A percentile compares a stretch with the other conserved stretches of the same genome.
These are phyloP conservation scores for Pterulicium gracile DNA, from an alignment of 1,284 basidiomycete genomes.

Conservation along the genomic window DNA sequence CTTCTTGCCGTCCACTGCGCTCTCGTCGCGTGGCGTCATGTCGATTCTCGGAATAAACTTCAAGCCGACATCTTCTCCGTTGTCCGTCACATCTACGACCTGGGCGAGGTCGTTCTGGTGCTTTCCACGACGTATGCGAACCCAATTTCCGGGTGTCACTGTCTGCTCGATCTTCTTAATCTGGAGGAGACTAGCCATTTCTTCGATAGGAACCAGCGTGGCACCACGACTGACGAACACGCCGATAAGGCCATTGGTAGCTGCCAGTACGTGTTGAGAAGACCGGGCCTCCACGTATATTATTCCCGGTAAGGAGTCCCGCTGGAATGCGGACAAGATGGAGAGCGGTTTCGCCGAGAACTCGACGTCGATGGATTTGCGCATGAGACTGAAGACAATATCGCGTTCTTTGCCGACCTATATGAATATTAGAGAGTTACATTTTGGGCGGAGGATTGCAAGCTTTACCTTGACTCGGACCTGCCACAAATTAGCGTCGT, in stretches of 20 bases:
- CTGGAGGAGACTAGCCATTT: conserved; percentile 94
- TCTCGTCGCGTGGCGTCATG: conserved; percentile 80
- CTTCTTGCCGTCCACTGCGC: conserved; percentile 53
- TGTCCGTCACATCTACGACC: conserved; percentile 88
- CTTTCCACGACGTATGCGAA: conserved; percentile 89
- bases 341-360: conserved; percentile 68
- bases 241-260: conserved; percentile 86
- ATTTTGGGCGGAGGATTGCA: neutral
- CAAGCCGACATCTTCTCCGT: conserved; percentile 88
- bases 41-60: conserved; percentile 97
- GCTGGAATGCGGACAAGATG: conserved; percentile 90
- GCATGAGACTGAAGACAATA: conserved; percentile 89
- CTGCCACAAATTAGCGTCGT: conserved; percentile 95
- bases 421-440: conserved; percentile 6
- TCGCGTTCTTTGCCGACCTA: conserved; percentile 88
- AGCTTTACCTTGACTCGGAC: conserved; percentile 83
- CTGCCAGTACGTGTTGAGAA: conserved; percentile 78
- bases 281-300: conserved; percentile 93
- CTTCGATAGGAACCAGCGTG: conserved; percentile 89
- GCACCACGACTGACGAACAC: conserved; percentile 79
- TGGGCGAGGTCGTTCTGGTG: conserved; percentile 94
- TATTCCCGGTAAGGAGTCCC: conserved; percentile 91
- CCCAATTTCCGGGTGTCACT: conserved; percentile 86
- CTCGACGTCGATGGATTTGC: conserved; percentile 79
- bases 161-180: conserved; percentile 92